Evolutionary conservation across 495 filamentous ascomycete species (phyloP).

Genomic region (Aspergillus leporis): DNA sequence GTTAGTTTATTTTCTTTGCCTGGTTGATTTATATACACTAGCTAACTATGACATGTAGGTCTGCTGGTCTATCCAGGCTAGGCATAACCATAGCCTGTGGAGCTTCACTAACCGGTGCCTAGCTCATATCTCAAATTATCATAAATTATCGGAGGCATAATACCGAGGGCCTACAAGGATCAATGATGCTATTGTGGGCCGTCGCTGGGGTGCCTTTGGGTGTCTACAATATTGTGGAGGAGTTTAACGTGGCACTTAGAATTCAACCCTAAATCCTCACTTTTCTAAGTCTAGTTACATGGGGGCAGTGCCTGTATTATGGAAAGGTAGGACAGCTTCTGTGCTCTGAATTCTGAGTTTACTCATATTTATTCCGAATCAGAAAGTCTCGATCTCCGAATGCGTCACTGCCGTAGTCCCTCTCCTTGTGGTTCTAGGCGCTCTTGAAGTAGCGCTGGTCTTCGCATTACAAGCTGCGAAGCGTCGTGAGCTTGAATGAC

Average conservation of each 20-base stretch:
- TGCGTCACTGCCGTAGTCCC: conserved; percentile 39
- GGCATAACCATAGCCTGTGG: neutral
- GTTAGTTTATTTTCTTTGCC: conserved; percentile 31
- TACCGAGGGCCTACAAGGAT: conserved; percentile 57
- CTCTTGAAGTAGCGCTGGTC: conserved; percentile 50
- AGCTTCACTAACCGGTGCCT: conserved; percentile 8
- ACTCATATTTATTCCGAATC: neutral
- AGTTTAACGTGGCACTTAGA: conserved; percentile 60
- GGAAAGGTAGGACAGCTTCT: conserved; percentile 38
- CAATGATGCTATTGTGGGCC: conserved; percentile 71
- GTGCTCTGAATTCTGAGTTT: neutral
- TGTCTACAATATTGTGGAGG: conserved; percentile 62
- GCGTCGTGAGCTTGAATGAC: conserved; percentile 44
- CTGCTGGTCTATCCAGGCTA: conserved; percentile 57
- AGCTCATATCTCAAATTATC: conserved; percentile 66
- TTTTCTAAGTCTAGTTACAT: conserved; percentile 60
- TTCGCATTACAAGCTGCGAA: conserved; percentile 49
- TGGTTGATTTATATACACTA: neutral
- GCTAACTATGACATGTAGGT: conserved; percentile 26
- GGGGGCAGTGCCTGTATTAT: conserved; percentile 67
- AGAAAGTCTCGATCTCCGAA: conserved; percentile 47
- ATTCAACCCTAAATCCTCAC: conserved; percentile 66
- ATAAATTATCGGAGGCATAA: conserved; percentile 63
- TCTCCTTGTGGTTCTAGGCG: conserved; percentile 47
- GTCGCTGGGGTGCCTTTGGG: conserved; percentile 63